A percentile compares a stretch with the other conserved stretches of the same genome.
Evolutionary conservation across 352 stramenopile species (phyloP).

Genomic region (Globisporangium uncinulatum): DNA sequence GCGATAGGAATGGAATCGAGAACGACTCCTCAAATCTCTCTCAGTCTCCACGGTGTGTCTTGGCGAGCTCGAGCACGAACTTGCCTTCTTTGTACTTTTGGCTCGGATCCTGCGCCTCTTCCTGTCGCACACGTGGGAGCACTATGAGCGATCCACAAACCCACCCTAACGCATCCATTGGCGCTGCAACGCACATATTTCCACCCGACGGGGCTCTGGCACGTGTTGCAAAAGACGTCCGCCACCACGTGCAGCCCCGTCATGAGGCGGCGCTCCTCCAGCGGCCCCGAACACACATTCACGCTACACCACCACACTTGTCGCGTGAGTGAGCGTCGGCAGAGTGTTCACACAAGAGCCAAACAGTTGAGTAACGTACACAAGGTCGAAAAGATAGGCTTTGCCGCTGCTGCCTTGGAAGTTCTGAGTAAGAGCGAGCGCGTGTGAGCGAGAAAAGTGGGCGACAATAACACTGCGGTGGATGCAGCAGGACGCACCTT

Average conservation of each 20-base stretch:
- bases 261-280: conserved; percentile 91
- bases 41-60: conserved; percentile 49
- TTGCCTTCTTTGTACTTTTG: conserved; percentile 97
- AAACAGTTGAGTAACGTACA: conserved; percentile 24
- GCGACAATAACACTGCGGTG: not conserved
- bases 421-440: conserved; percentile 27
- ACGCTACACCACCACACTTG: conserved; percentile 23
- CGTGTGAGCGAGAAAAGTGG: not conserved
- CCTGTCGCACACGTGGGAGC: conserved; percentile 22
- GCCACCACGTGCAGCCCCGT: conserved; percentile 92
- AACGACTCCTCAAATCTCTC: not conserved
- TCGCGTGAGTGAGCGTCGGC: not conserved
- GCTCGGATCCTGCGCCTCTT: conserved; percentile 88
- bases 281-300: conserved; percentile 85
- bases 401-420: conserved; percentile 82
- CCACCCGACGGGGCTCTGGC: conserved; percentile 89
- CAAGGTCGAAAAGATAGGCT: conserved; percentile 91
- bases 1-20: too few relatives aligned
- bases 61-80: conserved; percentile 95
- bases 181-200: conserved; percentile 74
- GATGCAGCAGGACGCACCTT: conserved; percentile 55
- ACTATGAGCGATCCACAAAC: not conserved
- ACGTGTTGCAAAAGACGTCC: conserved; percentile 93
- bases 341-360: not conserved
- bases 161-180: not conserved